A percentile compares a stretch with the other conserved stretches of the same genome.
Evolutionary conservation across 2,329 filamentous ascomycete species (phyloP).

Genomic region (Diaporthe helianthi): DNA sequence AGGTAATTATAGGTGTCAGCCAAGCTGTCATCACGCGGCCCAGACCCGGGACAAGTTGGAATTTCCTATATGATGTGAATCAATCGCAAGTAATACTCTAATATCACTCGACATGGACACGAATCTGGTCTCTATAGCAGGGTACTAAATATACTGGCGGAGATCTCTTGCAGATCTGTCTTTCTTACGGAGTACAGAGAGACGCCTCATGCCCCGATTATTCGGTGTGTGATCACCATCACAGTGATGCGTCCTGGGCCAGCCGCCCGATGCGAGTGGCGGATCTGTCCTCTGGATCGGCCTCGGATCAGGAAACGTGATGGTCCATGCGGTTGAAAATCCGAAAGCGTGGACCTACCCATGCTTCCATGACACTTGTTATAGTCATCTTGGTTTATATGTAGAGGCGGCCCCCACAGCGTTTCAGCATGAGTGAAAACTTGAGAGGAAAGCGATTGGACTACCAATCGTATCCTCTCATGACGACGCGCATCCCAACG

Average conservation of each 20-base stretch:
- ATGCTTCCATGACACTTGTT: not conserved
- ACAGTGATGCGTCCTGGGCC: constrained; percentile 10
- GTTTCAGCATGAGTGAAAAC: constrained; percentile 22
- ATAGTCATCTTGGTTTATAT: not conserved
- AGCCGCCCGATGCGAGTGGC: not conserved
- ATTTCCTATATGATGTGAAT: not conserved
- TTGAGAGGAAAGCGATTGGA: constrained; percentile 8
- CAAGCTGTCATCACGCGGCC: constrained; percentile 22
- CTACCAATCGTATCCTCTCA: constrained; percentile 12
- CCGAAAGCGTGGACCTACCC: not conserved
- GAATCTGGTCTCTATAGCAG: not conserved
- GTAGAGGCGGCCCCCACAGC: constrained; percentile 1
- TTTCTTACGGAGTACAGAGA: constrained; percentile 9
- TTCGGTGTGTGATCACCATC: constrained; percentile 22
- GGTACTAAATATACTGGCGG: not conserved
- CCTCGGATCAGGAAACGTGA: constrained; percentile 10
- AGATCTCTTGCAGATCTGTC: constrained; percentile 14
- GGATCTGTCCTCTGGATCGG: not conserved
- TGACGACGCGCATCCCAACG: not conserved
- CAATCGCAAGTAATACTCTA: not conserved
- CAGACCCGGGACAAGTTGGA: constrained; percentile 2
- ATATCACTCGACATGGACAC: constrained; percentile 6
- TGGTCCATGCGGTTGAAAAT: constrained; percentile 13
- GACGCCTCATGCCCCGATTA: not conserved
- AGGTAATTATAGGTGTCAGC: constrained; percentile 17